These are phyloP conservation scores for Leucogyrophana mollusca DNA, from an alignment of 768 basidiomycete genomes.

Conservation along the genomic window DNA sequence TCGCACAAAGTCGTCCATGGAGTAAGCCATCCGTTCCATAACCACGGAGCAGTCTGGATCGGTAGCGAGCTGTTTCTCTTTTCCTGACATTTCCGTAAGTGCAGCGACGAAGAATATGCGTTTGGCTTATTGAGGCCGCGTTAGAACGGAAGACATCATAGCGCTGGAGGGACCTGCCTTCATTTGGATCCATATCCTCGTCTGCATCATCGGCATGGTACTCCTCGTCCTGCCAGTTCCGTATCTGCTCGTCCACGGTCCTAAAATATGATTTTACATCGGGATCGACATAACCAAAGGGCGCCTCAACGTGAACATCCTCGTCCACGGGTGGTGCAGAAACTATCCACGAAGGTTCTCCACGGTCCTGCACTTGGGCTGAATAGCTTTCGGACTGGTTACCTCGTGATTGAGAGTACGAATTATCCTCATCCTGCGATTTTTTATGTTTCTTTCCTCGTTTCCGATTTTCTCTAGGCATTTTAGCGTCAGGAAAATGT, in stretches of 20 bases:
- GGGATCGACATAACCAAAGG: constrained; percentile 86
- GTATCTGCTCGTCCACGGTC: constrained; percentile 84
- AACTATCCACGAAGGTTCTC: constrained; percentile 73
- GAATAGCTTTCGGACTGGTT: constrained; percentile 5
- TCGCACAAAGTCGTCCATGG: constrained; percentile 96
- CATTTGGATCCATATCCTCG: constrained; percentile 62
- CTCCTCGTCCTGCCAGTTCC: constrained; percentile 76
- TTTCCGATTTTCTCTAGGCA: constrained; percentile 77
- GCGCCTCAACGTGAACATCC: constrained; percentile 61
- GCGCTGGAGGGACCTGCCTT: constrained; percentile 49
- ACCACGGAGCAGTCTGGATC: constrained; percentile 93
- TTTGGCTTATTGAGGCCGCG: constrained; percentile 48
- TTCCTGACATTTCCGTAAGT: constrained; percentile 78
- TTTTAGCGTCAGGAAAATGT: no score
- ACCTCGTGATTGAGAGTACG: constrained; percentile 5
- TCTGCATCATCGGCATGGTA: constrained; percentile 40
- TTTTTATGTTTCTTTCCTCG: constrained; percentile 77
- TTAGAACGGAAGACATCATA: neutral
- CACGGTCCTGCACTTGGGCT: constrained; percentile 10
- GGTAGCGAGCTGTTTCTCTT: constrained; percentile 87
- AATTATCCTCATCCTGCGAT: constrained; percentile 21
- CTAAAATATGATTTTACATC: constrained; percentile 93
- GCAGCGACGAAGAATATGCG: constrained; percentile 81
- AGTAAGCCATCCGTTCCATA: constrained; percentile 85
- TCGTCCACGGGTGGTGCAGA: constrained; percentile 34